Evolutionary conservation across 345 rosid species (phyloP).

Genomic region (Psidium guajava): DNA sequence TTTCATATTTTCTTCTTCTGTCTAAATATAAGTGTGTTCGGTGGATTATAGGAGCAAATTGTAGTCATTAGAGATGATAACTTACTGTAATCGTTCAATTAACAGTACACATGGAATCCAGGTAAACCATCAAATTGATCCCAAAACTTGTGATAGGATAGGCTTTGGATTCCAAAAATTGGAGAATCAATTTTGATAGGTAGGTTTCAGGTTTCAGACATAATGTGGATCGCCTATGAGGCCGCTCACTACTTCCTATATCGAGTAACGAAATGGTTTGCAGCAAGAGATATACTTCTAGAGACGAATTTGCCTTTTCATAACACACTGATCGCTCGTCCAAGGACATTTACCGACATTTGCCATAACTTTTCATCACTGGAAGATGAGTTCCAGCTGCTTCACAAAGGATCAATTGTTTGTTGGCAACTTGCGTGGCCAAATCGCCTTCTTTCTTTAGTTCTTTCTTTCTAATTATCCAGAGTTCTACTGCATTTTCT

Average conservation of each 20-base stretch:
- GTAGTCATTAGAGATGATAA: too few species aligned
- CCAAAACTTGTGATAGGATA: too few species aligned
- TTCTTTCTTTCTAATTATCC: background rate
- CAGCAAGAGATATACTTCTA: background rate
- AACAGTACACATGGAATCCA: rapidly evolving
- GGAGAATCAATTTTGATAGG: too few species aligned
- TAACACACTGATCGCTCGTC: background rate
- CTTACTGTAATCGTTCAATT: too few species aligned
- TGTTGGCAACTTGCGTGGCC: background rate
- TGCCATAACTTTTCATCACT: background rate
- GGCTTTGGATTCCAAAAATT: too few species aligned
- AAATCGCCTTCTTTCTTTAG: background rate
- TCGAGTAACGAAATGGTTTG: background rate
- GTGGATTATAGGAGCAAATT: too few species aligned
- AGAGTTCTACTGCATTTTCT: background rate
- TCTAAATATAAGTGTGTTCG: too few species aligned
- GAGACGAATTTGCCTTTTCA: background rate
- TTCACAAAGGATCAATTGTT: background rate
- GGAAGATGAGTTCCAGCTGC: background rate
- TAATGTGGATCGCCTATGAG: too few species aligned
- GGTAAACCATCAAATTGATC: too few species aligned
- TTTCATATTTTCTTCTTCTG: too few species aligned
- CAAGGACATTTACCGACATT: background rate
- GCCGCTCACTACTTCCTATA: background rate
- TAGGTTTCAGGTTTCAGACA: too few species aligned